These are phyloP conservation scores for Cladophialophora carrionii DNA, from an alignment of 2,329 filamentous ascomycete genomes.

Conservation along the genomic window DNA sequence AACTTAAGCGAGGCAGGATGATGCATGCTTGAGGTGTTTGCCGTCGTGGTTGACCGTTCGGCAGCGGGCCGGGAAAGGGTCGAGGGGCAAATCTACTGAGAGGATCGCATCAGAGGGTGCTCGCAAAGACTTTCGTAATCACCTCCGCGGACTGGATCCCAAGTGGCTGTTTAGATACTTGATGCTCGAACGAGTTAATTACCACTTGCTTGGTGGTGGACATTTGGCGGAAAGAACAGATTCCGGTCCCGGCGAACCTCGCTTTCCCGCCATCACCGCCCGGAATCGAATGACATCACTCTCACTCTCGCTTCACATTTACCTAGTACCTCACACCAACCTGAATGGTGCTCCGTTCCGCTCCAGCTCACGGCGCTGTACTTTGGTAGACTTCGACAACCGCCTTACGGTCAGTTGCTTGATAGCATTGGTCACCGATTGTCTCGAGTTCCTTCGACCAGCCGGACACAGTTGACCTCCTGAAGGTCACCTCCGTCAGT, in stretches of 20 bases:
- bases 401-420: not conserved
- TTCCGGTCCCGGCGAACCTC: not conserved
- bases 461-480: not conserved
- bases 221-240: not conserved
- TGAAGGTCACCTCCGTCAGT: not conserved
- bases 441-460: not conserved
- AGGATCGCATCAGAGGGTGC: conserved; percentile 7
- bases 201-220: no score
- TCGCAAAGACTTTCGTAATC: conserved; percentile 30
- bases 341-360: not conserved
- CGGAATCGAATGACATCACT: not conserved
- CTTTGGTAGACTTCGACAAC: not conserved
- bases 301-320: no score
- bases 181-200: no score
- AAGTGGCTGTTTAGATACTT: not conserved
- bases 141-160: not conserved
- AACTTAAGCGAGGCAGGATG: not conserved
- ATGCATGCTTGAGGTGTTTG: not conserved
- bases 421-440: not conserved
- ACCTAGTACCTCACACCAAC: not conserved
- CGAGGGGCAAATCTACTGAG: not conserved
- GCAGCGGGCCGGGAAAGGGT: conserved; percentile 1
- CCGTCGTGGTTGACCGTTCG: not conserved
- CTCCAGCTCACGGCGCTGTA: not conserved
- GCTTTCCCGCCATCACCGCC: no score